Percentiles rank a stretch among this genome's conserved stretches.
Evolutionary conservation across 2,329 filamentous ascomycete species (phyloP).

Genomic region (Colletotrichum eleusines): DNA sequence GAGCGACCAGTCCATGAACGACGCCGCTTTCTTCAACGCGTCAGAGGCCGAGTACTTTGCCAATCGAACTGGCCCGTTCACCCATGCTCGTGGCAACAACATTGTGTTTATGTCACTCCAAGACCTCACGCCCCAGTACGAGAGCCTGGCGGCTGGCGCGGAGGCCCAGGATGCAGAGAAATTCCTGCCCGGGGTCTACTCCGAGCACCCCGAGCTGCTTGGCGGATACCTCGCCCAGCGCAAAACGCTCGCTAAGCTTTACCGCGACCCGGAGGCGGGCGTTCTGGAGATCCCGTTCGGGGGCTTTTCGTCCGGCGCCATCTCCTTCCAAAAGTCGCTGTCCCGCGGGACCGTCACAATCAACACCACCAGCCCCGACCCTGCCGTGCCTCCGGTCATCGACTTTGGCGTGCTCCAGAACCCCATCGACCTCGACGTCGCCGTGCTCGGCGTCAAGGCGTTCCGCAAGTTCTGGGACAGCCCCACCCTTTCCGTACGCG

Average conservation of each 20-base stretch:
- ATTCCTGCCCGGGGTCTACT: constrained; percentile 49
- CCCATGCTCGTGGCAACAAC: constrained; percentile 44
- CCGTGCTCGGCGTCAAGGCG: constrained; percentile 48
- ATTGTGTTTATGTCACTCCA: constrained; percentile 42
- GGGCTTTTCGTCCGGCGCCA: constrained; percentile 46
- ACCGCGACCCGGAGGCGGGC: constrained; percentile 45
- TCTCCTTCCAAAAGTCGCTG: constrained; percentile 54
- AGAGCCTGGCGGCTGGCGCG: constrained; percentile 47
- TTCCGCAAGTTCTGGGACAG: constrained; percentile 48
- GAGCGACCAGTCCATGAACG: constrained; percentile 46
- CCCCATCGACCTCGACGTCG: constrained; percentile 52
- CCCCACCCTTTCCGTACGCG: constrained; percentile 2
- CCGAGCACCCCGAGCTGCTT: constrained; percentile 49
- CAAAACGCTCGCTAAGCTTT: constrained; percentile 47
- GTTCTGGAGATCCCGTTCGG: constrained; percentile 50
- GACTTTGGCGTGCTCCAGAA: constrained; percentile 55
- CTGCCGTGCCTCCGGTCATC: constrained; percentile 50
- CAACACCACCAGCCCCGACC: constrained; percentile 48
- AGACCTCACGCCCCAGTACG: constrained; percentile 46
- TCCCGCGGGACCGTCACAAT: constrained; percentile 56
- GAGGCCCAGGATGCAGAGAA: constrained; percentile 49
- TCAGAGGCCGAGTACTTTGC: constrained; percentile 49
- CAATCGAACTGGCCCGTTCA: constrained; percentile 49
- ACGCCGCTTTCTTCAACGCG: constrained; percentile 51
- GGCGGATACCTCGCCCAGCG: constrained; percentile 55